A percentile compares a stretch with the other conserved stretches of the same genome.
Evolutionary conservation across 305 asterid species (phyloP).

Genomic region (Nicotiana rustica): DNA sequence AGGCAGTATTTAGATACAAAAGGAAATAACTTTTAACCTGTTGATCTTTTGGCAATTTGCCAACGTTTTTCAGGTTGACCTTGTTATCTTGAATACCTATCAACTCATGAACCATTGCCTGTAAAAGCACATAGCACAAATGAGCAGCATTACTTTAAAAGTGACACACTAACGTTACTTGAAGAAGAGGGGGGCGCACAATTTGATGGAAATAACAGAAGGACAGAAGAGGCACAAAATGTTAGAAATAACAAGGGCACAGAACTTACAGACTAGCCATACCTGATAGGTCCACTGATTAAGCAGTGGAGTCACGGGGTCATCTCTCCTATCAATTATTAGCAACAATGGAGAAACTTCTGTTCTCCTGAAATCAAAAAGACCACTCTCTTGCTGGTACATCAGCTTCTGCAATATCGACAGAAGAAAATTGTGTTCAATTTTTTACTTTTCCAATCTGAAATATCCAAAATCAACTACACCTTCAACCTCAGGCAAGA

Average conservation of each 20-base stretch:
- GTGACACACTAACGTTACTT: conserved; percentile 23
- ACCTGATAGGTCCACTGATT: conserved; percentile 99
- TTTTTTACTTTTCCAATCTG: conserved; percentile 25
- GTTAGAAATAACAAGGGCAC: conserved; percentile 33
- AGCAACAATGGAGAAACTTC: conserved; percentile 95
- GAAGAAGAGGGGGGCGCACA: not conserved
- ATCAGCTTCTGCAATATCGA: conserved; percentile 81
- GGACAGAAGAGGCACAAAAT: not conserved
- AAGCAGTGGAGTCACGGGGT: conserved; percentile 94
- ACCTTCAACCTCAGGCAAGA: conserved; percentile 25
- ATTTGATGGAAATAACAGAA: not conserved
- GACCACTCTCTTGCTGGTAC: conserved; percentile 99
- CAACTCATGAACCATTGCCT: conserved; percentile 99
- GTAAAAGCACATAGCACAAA: conserved; percentile 36
- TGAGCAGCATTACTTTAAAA: conserved; percentile 30
- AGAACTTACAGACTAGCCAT: conserved; percentile 34
- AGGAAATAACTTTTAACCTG: conserved; percentile 60
- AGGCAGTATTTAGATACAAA: conserved; percentile 30
- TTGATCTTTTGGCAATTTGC: conserved; percentile 79
- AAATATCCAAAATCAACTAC: conserved; percentile 25
- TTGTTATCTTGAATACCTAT: conserved; percentile 95
- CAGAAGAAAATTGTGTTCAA: conserved; percentile 41
- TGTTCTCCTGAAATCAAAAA: conserved; percentile 91
- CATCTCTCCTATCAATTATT: conserved; percentile 94
- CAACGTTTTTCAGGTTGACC: conserved; percentile 79